These are phyloP conservation scores for Microdochium trichocladiopsis DNA, from an alignment of 2,329 filamentous ascomycete genomes.

Conservation along the genomic window DNA sequence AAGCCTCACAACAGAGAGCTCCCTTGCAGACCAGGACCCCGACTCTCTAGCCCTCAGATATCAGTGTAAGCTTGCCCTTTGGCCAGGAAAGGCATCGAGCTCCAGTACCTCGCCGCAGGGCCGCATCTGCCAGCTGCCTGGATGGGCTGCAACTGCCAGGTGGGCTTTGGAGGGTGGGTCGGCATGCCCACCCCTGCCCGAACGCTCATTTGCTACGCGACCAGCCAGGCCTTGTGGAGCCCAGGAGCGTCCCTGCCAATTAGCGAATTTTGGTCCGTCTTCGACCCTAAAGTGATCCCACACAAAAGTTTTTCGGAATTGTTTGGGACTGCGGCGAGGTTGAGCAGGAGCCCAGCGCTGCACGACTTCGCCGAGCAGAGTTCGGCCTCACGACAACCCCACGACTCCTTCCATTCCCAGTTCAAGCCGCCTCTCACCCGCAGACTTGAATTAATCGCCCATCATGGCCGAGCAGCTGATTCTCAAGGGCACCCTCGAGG, in stretches of 20 bases:
- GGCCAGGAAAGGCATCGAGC: too few species aligned
- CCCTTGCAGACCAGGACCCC: too few species aligned
- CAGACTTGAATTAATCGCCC: conserved; percentile 5
- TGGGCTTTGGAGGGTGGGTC: background rate
- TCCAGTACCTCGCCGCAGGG: background rate
- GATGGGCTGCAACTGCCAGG: background rate
- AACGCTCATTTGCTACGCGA: background rate
- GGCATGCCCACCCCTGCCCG: background rate
- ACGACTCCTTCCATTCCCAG: conserved; percentile 27
- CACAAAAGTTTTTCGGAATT: conserved; percentile 32
- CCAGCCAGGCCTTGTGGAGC: background rate
- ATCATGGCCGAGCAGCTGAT: conserved; percentile 89
- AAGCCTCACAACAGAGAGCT: too few species aligned
- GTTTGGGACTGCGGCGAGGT: conserved; percentile 30
- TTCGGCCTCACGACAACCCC: conserved; percentile 16
- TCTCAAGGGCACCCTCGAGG: conserved; percentile 95
- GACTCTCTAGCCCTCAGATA: too few species aligned
- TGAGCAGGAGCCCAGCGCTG: conserved; percentile 18
- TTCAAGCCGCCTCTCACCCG: conserved; percentile 14
- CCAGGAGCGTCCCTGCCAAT: background rate
- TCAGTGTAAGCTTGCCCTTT: too few species aligned
- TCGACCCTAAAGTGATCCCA: conserved; percentile 43
- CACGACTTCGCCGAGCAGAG: conserved; percentile 3
- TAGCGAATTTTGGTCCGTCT: conserved; percentile 7
- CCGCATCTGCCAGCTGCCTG: background rate